Base-by-base conservation (phyloP, 1,139 yeast genomes). In the Scheffersomyces lignicola region DNA sequence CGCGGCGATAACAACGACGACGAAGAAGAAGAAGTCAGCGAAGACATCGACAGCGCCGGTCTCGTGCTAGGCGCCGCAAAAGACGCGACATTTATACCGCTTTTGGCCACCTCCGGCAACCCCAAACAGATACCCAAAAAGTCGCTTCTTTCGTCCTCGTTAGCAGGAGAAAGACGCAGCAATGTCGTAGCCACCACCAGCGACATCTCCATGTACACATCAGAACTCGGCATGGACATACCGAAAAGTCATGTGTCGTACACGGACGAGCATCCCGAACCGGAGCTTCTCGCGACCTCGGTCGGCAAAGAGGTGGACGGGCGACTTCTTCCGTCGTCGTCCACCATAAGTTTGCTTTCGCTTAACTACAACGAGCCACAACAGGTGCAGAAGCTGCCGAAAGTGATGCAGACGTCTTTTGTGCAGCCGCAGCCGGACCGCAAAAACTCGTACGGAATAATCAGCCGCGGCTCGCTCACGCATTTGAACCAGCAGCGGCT, bases 261-360 rank as follows among this genome's bases (percentile, higher is more conserved):
- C 28, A 18, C 51, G 35, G 73, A 62, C 24, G 29, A 26, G 6
- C 77, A 72, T 39, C 76, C 76, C 1, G 80, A 78, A 36, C 82
- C 82, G 0, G 70, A 65, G 41, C 56, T 77, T 25, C 54, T 75
- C 34, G 82, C 82, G 1, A 68, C 76, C 3, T 74, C 80, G 0
- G 79, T 74, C 8, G 81, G 80, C 1, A 65, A 64, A 23, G 77
- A 73, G 31, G 51, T 62, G 24, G 75, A 70, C 20, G 80, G 80
- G 1, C 50, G 68, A 18, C 47, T 77, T 26, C 66, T 76, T 14
- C 80, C 81, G 5, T 73, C 80, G 4, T 68, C 79, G 5, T 76
- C 80, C 8, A 68, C 73, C 14, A 77, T 77, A 2, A 75, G 80
- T 11, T 56, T 77, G 7, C 58, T 77, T 10, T 74, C 80, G 1